phyloP scores from a whole-genome alignment of 2,329 filamentous ascomycete species.

The Emergomyces orientalis region DNA sequence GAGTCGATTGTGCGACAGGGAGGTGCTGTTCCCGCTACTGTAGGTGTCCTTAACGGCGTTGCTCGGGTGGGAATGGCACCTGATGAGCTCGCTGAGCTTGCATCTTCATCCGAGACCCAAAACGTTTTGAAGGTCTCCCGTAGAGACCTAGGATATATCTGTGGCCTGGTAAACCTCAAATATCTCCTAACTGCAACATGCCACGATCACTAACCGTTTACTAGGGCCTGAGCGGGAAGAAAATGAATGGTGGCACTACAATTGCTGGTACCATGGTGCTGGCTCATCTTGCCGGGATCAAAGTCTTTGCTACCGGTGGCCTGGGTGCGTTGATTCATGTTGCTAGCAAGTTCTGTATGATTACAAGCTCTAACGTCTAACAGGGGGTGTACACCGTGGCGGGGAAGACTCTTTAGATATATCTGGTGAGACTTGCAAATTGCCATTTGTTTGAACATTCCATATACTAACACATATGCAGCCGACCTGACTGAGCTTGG shows the following conservation, averaged over 20 bases:
- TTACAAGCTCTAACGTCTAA: conserved; percentile 12
- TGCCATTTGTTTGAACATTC: background rate
- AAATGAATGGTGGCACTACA: conserved; percentile 80
- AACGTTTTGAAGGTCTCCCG: conserved; percentile 74
- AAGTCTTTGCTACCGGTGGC: conserved; percentile 87
- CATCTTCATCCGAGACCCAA: conserved; percentile 54
- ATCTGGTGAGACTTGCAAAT: conserved; percentile 42
- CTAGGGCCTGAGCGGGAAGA: conserved; percentile 56
- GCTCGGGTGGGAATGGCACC: conserved; percentile 68
- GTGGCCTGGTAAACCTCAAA: conserved; percentile 54
- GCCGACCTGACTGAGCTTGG: conserved; percentile 92
- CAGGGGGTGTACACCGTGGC: conserved; percentile 78
- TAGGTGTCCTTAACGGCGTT: conserved; percentile 75
- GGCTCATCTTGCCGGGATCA: conserved; percentile 76
- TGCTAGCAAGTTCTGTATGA: background rate
- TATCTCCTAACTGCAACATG: background rate
- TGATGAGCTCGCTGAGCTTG: conserved; percentile 63
- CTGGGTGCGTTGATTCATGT: conserved; percentile 43
- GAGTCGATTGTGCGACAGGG: conserved; percentile 71
- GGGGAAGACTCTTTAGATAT: conserved; percentile 83
- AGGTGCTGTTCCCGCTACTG: conserved; percentile 80
- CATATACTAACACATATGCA: conserved; percentile 14
- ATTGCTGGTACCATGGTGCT: conserved; percentile 89
- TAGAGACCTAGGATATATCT: conserved; percentile 73
- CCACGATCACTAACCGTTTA: conserved; percentile 2